Evolutionary conservation across 78 protist genomes (phyloP), one percentile per base, ranked within the genome.

Genomic region (Chrysochromulina parva): DNA sequence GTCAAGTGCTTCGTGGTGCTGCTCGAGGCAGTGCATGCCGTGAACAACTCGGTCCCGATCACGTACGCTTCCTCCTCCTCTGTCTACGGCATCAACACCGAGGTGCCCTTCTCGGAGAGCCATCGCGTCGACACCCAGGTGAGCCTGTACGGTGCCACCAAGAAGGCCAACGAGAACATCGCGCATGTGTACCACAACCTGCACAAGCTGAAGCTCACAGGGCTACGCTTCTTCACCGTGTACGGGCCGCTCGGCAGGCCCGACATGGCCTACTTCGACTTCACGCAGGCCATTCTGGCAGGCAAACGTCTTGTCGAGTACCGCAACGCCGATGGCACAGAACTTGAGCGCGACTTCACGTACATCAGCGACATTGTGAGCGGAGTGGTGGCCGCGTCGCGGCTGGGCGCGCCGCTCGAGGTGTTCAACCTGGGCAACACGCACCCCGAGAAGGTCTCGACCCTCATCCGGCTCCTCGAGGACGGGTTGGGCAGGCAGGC

Each of bases 161-260:
- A 94, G 87, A 19, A 74, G 26, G 4, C 66, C 60, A 88, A 74
- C 24, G 82, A 74, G 55, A 4, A 19, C 24, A 74, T 74, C 55
- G 82, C 82, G 26, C 82, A 74, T 19, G 92, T 80, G n/a, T 94
- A 93, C 88, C 82, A 90, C 73, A 48, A 94, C 57, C n/a, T 94
- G 13, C 78, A 94, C 90, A 76, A 48, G 57, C 28, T 94, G 38
- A 11, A 57, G 76, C 9, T 26, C 54, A 81, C 90, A 4, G 94
- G 94, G 0, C 90, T 92, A 0, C 82, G 96, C 24, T 94, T 94
- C 92, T 94, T 94, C 92, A 94, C 96, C 26, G 96, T 94, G 57
- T 94, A 92, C 54, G 96, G 96, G 52, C 96, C 96, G 7, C 88
- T 3, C n/a, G 94, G 93, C 38, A 55, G 96, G 20, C 96, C 96